phyloP scores from a whole-genome alignment of 306 rosid species.

The Arachis stenosperma region DNA sequence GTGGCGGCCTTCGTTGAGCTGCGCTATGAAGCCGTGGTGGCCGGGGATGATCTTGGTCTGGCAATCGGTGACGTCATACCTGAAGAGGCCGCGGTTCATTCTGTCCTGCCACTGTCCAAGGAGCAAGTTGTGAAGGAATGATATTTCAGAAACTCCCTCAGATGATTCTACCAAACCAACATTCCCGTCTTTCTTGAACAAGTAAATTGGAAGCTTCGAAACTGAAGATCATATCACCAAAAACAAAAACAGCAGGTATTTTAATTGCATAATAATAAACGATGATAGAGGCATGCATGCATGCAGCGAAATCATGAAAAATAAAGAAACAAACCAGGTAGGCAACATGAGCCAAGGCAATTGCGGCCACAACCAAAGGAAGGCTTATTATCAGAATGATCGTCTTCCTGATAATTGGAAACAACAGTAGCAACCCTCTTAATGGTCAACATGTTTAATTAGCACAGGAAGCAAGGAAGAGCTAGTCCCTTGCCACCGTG shows the following conservation, averaged over 20 bases:
- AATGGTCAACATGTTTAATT: slow-evolving; percentile 31
- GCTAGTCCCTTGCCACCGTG: not conserved
- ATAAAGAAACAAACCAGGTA: slow-evolving; percentile 7
- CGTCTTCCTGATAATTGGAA: slow-evolving; percentile 43
- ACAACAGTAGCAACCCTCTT: slow-evolving; percentile 35
- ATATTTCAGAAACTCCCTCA: slow-evolving; percentile 30
- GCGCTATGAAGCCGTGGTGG: slow-evolving; percentile 45
- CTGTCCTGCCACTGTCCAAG: slow-evolving; percentile 45
- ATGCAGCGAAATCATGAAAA: too few relatives aligned
- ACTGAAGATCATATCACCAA: not conserved
- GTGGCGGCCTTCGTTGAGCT: slow-evolving; percentile 43
- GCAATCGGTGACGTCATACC: slow-evolving; percentile 35
- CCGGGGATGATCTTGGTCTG: slow-evolving; percentile 42
- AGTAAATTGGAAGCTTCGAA: slow-evolving; percentile 40
- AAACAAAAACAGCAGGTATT: too few relatives aligned
- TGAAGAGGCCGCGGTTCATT: slow-evolving; percentile 37
- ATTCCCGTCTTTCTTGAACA: slow-evolving; percentile 29
- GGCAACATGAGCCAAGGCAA: slow-evolving; percentile 44
- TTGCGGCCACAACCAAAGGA: slow-evolving; percentile 33
- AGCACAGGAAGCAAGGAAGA: not conserved
- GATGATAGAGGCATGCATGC: too few relatives aligned
- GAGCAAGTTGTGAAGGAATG: slow-evolving; percentile 43
- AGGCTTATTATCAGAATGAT: not conserved
- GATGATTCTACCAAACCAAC: slow-evolving; percentile 16
- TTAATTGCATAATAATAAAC: too few relatives aligned